Conservation (phyloP, 2,329 filamentous ascomycete genomes). For the Alternaria solani region DNA sequence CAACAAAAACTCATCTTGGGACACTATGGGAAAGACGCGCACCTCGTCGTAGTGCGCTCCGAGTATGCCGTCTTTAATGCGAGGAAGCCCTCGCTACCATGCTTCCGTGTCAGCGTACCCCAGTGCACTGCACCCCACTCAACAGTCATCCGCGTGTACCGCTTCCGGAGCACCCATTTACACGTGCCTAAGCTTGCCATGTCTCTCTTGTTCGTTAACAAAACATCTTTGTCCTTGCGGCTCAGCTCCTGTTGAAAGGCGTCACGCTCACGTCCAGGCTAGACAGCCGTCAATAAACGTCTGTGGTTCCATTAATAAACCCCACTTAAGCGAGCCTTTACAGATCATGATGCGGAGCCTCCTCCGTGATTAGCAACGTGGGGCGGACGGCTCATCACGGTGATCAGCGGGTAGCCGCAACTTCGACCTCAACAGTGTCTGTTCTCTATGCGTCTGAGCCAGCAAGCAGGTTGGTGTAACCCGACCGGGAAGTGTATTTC, state of each 20-base stretch:
- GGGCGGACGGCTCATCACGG: constrained; percentile 20
- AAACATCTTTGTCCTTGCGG: neutral
- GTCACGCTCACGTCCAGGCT: constrained; percentile 3
- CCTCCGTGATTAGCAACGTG: constrained; percentile 18
- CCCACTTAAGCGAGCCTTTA: constrained; percentile 14
- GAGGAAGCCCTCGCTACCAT: constrained; percentile 13
- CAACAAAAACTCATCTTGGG: neutral
- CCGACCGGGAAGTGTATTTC: neutral
- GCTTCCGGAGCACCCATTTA: constrained; percentile 3
- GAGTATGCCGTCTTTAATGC: constrained; percentile 18
- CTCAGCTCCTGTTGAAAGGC: constrained; percentile 6
- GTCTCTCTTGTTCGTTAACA: neutral
- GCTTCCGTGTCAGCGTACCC: constrained; percentile 8
- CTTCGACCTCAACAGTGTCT: constrained; percentile 14
- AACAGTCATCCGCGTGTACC: constrained; percentile 5
- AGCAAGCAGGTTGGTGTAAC: neutral
- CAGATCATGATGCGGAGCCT: constrained; percentile 16
- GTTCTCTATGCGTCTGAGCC: constrained; percentile 1
- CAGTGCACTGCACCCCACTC: constrained; percentile 10
- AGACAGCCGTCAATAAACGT: constrained; percentile 14
- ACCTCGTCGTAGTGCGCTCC: constrained; percentile 6
- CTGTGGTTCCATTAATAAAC: constrained; percentile 14
- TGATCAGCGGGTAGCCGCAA: constrained; percentile 14
- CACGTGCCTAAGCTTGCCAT: neutral
- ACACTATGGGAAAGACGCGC: constrained; percentile 7